Percentiles rank a stretch among this genome's conserved stretches.
phyloP scores from a whole-genome alignment of 768 basidiomycete genomes.

The Phaffia tasmanica region DNA sequence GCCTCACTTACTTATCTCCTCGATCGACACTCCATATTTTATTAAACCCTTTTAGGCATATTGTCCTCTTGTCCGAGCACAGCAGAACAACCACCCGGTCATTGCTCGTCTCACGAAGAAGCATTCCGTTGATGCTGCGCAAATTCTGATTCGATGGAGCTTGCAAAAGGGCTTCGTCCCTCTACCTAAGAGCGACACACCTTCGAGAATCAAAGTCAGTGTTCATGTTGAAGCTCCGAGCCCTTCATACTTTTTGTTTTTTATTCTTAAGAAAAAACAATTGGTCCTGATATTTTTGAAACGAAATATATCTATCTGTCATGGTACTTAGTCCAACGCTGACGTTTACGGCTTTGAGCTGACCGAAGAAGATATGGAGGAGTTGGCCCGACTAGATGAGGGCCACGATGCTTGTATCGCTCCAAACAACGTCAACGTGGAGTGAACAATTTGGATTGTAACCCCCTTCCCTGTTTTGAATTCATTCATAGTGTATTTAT shows the following conservation, averaged over 20 bases:
- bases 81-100: slow-evolving; percentile 1
- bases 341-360: slow-evolving; percentile 68
- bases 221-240: slow-evolving; percentile 26
- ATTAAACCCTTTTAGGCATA: background rate
- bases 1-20: no score
- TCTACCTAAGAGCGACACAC: slow-evolving; percentile 67
- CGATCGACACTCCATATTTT: no score
- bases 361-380: slow-evolving; percentile 51
- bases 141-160: slow-evolving; percentile 43
- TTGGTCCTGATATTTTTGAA: no score
- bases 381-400: slow-evolving; percentile 57
- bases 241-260: no score
- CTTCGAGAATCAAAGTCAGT: slow-evolving; percentile 48
- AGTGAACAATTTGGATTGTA: background rate
- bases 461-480: no score
- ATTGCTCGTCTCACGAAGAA: background rate
- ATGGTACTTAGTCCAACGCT: slow-evolving; percentile 54
- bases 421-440: background rate
- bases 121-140: slow-evolving; percentile 33
- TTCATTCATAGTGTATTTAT: no score
- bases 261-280: no score
- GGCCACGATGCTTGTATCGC: background rate
- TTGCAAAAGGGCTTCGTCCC: slow-evolving; percentile 52
- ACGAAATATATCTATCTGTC: no score
- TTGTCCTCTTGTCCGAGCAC: slow-evolving; percentile 16